Percentiles rank a stretch among this genome's conserved stretches.
Conservation (phyloP, 1,284 basidiomycete genomes). For the Trametes pubescens region DNA sequence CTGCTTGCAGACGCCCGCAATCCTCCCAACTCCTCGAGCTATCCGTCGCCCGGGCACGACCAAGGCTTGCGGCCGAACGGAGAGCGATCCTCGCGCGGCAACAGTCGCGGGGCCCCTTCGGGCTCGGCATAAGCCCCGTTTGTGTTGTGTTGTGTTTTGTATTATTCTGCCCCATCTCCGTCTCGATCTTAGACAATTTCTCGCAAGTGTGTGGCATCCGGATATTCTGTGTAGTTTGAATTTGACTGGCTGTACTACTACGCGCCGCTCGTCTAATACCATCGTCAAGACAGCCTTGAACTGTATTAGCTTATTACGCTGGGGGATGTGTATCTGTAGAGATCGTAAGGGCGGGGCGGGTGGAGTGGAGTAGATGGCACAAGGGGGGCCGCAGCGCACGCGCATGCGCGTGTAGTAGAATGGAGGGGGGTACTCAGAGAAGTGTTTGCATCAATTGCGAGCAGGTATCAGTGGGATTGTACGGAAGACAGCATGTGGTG, state of each 20-base stretch:
- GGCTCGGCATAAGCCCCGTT: too few species aligned
- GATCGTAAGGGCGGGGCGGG: conserved; percentile 9
- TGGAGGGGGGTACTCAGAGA: conserved; percentile 1
- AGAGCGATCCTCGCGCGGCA: too few species aligned
- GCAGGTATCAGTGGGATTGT: conserved; percentile 21
- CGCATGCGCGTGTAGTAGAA: conserved; percentile 8
- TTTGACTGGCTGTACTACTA: conserved; percentile 16
- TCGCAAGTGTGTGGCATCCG: not conserved
- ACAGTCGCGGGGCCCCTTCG: too few species aligned
- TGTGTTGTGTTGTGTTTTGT: too few species aligned
- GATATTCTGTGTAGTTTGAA: not conserved
- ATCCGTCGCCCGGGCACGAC: too few species aligned
- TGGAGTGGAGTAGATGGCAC: not conserved
- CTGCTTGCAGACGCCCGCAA: not conserved
- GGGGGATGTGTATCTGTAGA: conserved; percentile 28
- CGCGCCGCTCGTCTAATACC: conserved; percentile 11
- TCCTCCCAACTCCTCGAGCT: too few species aligned
- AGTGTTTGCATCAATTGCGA: conserved; percentile 10
- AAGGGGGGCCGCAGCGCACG: conserved; percentile 11
- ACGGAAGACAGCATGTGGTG: conserved; percentile 17
- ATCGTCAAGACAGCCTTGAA: conserved; percentile 8
- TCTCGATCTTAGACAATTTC: too few species aligned
- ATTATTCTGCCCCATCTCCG: too few species aligned
- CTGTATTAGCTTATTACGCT: conserved; percentile 33
- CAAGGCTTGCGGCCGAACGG: too few species aligned